Evolutionary conservation across 306 rosid genomes (phyloP).

Genomic region (Sesbania bispinosa): DNA sequence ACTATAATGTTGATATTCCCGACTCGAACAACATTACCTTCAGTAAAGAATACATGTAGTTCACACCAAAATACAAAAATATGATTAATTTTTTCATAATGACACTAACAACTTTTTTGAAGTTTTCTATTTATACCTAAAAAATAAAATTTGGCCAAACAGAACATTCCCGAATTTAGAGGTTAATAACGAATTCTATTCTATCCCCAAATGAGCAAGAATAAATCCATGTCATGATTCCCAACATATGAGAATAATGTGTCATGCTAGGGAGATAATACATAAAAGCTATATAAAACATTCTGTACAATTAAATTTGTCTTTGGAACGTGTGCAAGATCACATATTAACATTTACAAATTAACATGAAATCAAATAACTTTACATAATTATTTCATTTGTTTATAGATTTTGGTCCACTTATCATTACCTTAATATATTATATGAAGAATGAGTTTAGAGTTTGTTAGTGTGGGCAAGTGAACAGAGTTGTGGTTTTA

Average conservation of each 20-base stretch:
- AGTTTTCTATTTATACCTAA: not conserved
- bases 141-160: not conserved
- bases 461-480: slow-evolving; percentile 3
- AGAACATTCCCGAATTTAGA: too few species aligned
- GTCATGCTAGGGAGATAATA: slow-evolving; percentile 13
- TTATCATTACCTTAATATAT: slow-evolving; percentile 13
- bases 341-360: not conserved
- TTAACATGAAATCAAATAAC: not conserved
- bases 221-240: too few species aligned
- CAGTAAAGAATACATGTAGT: too few species aligned
- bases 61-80: too few species aligned
- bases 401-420: not conserved
- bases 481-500: slow-evolving; percentile 23
- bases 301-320: not conserved
- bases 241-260: slow-evolving; percentile 15
- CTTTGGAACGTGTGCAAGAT: not conserved
- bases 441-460: not conserved
- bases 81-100: not conserved
- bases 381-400: not conserved
- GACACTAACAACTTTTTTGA: not conserved
- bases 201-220: too few species aligned
- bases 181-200: too few species aligned
- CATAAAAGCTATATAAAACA: not conserved
- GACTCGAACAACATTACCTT: too few species aligned
- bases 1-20: too few species aligned